Percentiles rank a stretch among this genome's conserved stretches.
Evolutionary conservation across 768 basidiomycete genomes (phyloP).

Genomic region (Strobilomyces dryophilus): DNA sequence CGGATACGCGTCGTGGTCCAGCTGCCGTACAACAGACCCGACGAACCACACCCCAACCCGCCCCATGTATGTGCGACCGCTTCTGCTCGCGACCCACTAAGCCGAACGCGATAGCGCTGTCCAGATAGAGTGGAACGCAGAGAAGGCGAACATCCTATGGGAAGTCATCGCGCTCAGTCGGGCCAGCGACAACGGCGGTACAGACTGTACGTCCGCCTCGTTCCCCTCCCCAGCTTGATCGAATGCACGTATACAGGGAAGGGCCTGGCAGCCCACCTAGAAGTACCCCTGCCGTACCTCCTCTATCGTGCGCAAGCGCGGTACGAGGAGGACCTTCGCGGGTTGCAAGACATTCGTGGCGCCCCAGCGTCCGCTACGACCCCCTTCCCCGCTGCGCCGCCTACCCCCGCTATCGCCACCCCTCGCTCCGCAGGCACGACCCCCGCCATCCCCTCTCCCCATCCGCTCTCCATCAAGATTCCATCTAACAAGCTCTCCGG

Average conservation of each 20-base stretch:
- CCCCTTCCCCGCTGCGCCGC: constrained; percentile 19
- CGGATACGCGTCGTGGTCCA: constrained; percentile 71
- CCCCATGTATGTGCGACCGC: constrained; percentile 50
- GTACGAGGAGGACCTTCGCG: constrained; percentile 82
- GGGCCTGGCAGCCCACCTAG: constrained; percentile 71
- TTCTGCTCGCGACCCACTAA: neutral
- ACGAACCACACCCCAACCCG: constrained; percentile 61
- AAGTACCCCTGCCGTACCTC: constrained; percentile 80
- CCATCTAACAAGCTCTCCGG: constrained; percentile 12
- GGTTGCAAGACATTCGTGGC: constrained; percentile 67
- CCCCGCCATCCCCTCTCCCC: constrained; percentile 10
- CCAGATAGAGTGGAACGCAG: constrained; percentile 81
- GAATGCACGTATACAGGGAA: constrained; percentile 54
- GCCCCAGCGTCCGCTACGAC: constrained; percentile 40
- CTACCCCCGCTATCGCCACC: constrained; percentile 7
- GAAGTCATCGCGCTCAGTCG: constrained; percentile 80
- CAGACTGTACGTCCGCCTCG: constrained; percentile 63
- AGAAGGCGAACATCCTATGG: constrained; percentile 85
- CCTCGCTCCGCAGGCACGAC: constrained; percentile 15
- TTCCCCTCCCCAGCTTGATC: neutral
- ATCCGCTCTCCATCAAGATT: constrained; percentile 25
- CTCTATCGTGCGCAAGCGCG: constrained; percentile 80
- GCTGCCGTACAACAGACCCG: constrained; percentile 74
- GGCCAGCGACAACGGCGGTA: constrained; percentile 63
- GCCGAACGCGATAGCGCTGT: constrained; percentile 8